Percentiles rank a stretch among this genome's conserved stretches.
phyloP scores from a whole-genome alignment of 768 basidiomycete genomes.

The Russula dissimulans region DNA sequence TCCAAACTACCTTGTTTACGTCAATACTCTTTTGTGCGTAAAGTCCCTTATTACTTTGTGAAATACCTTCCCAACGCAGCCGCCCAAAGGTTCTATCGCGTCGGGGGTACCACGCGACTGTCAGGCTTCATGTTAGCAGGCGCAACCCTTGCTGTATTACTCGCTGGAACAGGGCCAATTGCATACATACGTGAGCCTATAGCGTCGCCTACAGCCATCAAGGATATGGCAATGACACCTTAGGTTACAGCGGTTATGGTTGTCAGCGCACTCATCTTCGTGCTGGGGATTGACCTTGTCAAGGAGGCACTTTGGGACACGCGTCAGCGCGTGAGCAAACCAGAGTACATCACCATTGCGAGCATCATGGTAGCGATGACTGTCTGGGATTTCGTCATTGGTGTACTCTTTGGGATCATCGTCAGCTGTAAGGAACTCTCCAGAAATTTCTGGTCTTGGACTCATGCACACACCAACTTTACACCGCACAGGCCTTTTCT shows the following conservation, averaged over 20 bases:
- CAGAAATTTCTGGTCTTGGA: background rate
- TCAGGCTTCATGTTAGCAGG: conserved; percentile 80
- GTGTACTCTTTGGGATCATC: conserved; percentile 86
- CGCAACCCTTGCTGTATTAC: conserved; percentile 59
- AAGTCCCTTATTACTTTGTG: background rate
- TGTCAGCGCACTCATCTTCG: conserved; percentile 86
- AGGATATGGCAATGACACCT: background rate
- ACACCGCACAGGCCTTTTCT: conserved; percentile 66
- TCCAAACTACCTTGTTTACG: conserved; percentile 84
- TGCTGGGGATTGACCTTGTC: conserved; percentile 86
- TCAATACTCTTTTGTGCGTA: conserved; percentile 46
- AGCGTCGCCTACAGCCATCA: background rate
- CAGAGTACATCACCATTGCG: conserved; percentile 73
- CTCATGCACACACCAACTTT: background rate
- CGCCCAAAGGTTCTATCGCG: conserved; percentile 68
- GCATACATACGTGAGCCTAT: conserved; percentile 74
- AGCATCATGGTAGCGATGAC: conserved; percentile 93
- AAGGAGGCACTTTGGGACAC: conserved; percentile 98
- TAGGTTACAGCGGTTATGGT: conserved; percentile 68
- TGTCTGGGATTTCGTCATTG: conserved; percentile 87
- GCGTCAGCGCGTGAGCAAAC: conserved; percentile 74
- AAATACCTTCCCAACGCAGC: conserved; percentile 15
- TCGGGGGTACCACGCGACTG: conserved; percentile 78
- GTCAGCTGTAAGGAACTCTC: conserved; percentile 59
- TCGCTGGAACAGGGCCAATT: conserved; percentile 83